Percentiles rank a stretch among this genome's conserved stretches.
phyloP scores from a whole-genome alignment of 2,329 filamentous ascomycete genomes.

The Aspergillus persii region DNA sequence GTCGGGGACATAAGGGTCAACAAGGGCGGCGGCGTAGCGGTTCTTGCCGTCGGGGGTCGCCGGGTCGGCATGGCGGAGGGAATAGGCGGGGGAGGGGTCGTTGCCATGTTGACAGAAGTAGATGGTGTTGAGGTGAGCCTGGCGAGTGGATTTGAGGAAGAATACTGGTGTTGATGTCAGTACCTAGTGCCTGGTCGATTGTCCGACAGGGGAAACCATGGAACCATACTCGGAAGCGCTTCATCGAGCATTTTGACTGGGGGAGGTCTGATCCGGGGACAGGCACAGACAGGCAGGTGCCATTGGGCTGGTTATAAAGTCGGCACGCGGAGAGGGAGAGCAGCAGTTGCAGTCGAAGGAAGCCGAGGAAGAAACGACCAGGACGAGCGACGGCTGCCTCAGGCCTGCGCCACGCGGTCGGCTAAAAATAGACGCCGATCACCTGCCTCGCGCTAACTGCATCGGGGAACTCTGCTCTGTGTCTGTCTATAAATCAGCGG shows the following conservation, averaged over 20 bases:
- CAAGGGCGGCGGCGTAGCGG: slow-evolving; percentile 81
- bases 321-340: not conserved
- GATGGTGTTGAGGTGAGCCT: slow-evolving; percentile 39
- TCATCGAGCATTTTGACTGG: slow-evolving; percentile 76
- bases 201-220: not conserved
- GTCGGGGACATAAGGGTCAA: slow-evolving; percentile 76
- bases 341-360: not conserved
- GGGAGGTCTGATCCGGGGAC: not conserved
- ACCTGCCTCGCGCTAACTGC: not conserved
- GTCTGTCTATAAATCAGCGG: not conserved
- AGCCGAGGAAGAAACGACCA: not conserved
- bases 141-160: slow-evolving; percentile 56
- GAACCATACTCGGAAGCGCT: slow-evolving; percentile 69
- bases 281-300: not conserved
- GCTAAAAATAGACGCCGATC: slow-evolving; percentile 6
- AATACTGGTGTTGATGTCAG: slow-evolving; percentile 46
- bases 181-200: not conserved
- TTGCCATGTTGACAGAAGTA: slow-evolving; percentile 68
- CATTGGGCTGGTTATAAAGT: slow-evolving; percentile 2
- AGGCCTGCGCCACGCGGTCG: slow-evolving; percentile 6
- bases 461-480: not conserved
- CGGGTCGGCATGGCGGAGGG: slow-evolving; percentile 74
- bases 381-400: not conserved
- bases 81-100: slow-evolving; percentile 75
- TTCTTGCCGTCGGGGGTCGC: slow-evolving; percentile 68